A percentile compares a stretch with the other conserved stretches of the same genome.
phyloP scores from a whole-genome alignment of 257 asterid species.

The Solanum bulbocastanum region DNA sequence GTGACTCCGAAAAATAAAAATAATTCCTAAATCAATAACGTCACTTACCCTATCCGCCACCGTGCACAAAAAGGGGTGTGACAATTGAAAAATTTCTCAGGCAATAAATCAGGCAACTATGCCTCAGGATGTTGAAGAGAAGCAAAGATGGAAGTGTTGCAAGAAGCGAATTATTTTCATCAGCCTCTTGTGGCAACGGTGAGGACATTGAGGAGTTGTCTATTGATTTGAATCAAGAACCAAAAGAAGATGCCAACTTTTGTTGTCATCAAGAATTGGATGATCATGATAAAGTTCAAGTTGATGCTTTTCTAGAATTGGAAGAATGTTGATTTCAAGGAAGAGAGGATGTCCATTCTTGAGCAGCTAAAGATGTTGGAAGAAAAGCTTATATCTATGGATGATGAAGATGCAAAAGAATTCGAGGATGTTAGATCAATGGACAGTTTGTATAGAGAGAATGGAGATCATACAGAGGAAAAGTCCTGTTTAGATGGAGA shows the following conservation, averaged over 20 bases:
- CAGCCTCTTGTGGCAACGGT: conserved; percentile 65
- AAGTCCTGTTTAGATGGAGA: conserved; percentile 1
- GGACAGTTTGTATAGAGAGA: conserved; percentile 14
- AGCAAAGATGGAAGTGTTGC: conserved; percentile 46
- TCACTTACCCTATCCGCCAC: too few species aligned
- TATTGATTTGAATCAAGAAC: conserved; percentile 60
- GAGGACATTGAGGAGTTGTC: conserved; percentile 83
- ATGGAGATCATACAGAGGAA: conserved; percentile 8
- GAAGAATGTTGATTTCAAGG: conserved; percentile 92
- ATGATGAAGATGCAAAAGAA: conserved; percentile 31
- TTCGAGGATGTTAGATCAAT: conserved; percentile 35
- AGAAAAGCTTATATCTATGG: conserved; percentile 61
- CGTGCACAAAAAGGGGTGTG: too few species aligned
- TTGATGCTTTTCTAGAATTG: conserved; percentile 50
- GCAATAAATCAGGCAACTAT: too few species aligned
- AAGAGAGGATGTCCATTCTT: conserved; percentile 72
- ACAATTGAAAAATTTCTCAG: too few species aligned
- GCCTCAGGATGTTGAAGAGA: conserved; percentile 25
- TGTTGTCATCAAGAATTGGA: conserved; percentile 23
- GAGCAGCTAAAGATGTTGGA: conserved; percentile 80
- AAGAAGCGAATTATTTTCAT: conserved; percentile 59
- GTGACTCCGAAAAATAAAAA: too few species aligned
- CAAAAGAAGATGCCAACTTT: conserved; percentile 45
- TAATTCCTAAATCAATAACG: too few species aligned
- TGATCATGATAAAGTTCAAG: conserved; percentile 37